phyloP scores from a whole-genome alignment of 805 yeast species.

The Barnettozyma vustinii region DNA sequence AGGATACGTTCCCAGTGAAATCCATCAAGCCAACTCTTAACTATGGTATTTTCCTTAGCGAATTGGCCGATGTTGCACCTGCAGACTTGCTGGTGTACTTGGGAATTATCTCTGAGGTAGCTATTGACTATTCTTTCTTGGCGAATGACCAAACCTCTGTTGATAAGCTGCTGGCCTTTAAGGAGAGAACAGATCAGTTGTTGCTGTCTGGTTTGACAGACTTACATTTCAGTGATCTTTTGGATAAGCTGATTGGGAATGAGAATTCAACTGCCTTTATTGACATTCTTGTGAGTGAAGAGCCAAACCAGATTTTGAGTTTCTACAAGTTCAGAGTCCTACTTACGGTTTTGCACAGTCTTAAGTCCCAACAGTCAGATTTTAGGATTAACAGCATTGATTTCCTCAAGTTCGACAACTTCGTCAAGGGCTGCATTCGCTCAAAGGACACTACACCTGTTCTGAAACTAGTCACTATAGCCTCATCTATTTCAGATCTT shows the following conservation, averaged over 20 bases:
- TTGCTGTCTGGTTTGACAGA: background rate
- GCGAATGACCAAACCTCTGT: slow-evolving; percentile 5
- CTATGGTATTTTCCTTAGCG: slow-evolving; percentile 24
- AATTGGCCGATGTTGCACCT: slow-evolving; percentile 14
- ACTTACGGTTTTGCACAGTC: slow-evolving; percentile 29
- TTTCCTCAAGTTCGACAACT: slow-evolving; percentile 21
- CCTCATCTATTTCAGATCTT: slow-evolving; percentile 32
- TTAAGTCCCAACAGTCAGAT: slow-evolving; percentile 13
- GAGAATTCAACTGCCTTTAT: slow-evolving; percentile 2
- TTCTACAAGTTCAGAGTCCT: slow-evolving; percentile 34
- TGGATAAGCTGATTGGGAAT: background rate
- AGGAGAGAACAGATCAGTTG: background rate
- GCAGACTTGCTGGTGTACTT: slow-evolving; percentile 22
- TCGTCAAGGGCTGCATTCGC: slow-evolving; percentile 30
- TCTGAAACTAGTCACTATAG: slow-evolving; percentile 27
- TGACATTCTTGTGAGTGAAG: background rate
- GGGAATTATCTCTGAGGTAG: slow-evolving; percentile 32
- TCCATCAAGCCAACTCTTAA: slow-evolving; percentile 18
- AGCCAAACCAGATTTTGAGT: slow-evolving; percentile 5
- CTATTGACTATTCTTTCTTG: slow-evolving; percentile 34
- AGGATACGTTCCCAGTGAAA: slow-evolving; percentile 11
- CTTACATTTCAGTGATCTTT: background rate
- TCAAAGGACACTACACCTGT: slow-evolving; percentile 28
- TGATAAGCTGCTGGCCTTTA: slow-evolving; percentile 1
- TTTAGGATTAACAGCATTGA: slow-evolving; percentile 1